Evolutionary conservation across 2,329 filamentous ascomycete genomes (phyloP), one percentile per base, ranked within the genome.

Genomic region (Kalmusia sp.): DNA sequence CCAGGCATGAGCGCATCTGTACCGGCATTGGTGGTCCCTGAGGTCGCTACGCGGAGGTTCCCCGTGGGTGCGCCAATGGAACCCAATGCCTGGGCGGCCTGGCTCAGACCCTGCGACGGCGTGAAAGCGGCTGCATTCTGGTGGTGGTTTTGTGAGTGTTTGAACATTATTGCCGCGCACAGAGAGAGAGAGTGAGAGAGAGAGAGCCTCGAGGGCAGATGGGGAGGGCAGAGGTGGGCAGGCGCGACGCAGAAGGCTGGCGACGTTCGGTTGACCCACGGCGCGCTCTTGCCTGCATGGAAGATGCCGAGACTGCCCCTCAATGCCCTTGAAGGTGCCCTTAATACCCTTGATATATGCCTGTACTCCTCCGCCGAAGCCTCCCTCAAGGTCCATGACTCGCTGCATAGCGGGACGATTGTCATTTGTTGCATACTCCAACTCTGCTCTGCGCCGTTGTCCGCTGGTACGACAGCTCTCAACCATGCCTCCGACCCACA

Each of bases 51-150:
- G 37, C 75, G 69, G 54, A 76, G 69, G 62, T 76, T 75, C 35
- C 72, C 74, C 50, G 69, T 68, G 41, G 78, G 77, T 55, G 76
- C 73, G 57, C 75, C 80, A 55, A 81, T 77, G 53, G 77, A 77
- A 67, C 76, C 78, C 64, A 82, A 64, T 45, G 77, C 73, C 57
- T 78, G 76, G 25, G 77, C 75, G 21, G 78, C 75, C 46, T 77
- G 75, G 57, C 75, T 78, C 58, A 82, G 74, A 56, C 78, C 75
- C 49, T 71, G 67, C 40, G 76, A 75, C 49, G 76, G 71, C 50
- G 69, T 67, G 51, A 54, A 54, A 27, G 72, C 71, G 30, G 61
- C 61, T 40, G 61, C 54, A 47, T 60, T 66, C 59, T 67, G 62
- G 58, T 71, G 66, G 60, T 71, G 65, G 59, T 72, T n/a, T n/a